Conservation (phyloP, 1,284 basidiomycete species). For the Albatrellus sp. region DNA sequence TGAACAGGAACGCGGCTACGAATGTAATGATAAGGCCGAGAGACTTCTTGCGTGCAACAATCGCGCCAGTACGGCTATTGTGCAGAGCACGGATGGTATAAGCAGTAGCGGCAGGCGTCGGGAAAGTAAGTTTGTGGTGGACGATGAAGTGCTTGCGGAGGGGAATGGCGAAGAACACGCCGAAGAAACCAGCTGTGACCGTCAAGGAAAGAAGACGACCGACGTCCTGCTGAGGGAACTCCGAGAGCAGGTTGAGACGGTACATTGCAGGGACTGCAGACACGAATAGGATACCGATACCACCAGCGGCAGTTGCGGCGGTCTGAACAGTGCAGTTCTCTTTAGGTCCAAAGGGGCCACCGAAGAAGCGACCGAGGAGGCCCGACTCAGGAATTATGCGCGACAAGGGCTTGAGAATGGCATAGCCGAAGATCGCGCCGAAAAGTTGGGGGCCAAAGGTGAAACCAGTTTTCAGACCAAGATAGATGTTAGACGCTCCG, state of each 20-base stretch:
- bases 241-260: slow-evolving; percentile 37
- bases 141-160: slow-evolving; percentile 57
- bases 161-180: slow-evolving; percentile 57
- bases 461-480: slow-evolving; percentile 60
- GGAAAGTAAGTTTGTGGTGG: slow-evolving; percentile 58
- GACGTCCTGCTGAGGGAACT: slow-evolving; percentile 33
- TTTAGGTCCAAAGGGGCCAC: slow-evolving; percentile 55
- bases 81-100: slow-evolving; percentile 57
- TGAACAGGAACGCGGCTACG: slow-evolving; percentile 34
- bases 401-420: slow-evolving; percentile 49
- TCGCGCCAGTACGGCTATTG: slow-evolving; percentile 33
- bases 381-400: slow-evolving; percentile 34
- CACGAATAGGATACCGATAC: slow-evolving; percentile 51
- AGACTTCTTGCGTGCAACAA: slow-evolving; percentile 45
- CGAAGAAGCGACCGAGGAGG: slow-evolving; percentile 31
- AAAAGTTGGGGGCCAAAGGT: slow-evolving; percentile 57
- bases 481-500: slow-evolving; percentile 55
- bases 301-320: slow-evolving; percentile 42
- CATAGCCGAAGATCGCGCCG: slow-evolving; percentile 55
- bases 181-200: slow-evolving; percentile 48
- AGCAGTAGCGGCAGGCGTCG: slow-evolving; percentile 58
- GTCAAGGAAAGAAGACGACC: slow-evolving; percentile 47
- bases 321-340: slow-evolving; percentile 54
- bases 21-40: slow-evolving; percentile 39
- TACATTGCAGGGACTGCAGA: slow-evolving; percentile 60